Evolutionary conservation across 2,329 filamentous ascomycete species (phyloP), one percentile per base, ranked within the genome.

Genomic region (Neonectria punicea): DNA sequence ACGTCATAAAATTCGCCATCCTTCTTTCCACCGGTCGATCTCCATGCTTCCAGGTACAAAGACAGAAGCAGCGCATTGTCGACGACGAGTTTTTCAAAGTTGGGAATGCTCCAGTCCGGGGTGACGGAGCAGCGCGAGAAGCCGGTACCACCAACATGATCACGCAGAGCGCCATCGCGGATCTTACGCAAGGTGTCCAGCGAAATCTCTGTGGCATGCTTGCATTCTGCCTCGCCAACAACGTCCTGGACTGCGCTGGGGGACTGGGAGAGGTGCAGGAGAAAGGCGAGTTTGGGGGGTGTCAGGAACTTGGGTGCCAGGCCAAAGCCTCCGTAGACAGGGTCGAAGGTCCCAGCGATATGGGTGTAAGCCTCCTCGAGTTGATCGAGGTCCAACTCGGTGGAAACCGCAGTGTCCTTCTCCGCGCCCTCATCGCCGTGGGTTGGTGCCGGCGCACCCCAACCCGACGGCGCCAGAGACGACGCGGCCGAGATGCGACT

Each of bases 21-120:
- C 54, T 86, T 85, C 0, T 86, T 69, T 13, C 74, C 80, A 25
- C 80, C 78, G 25, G 73, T 77, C 13, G 90, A 80, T 14, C 93
- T 85, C 84, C 94, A 98, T 0, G 93, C 94, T 74, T 98, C 94
- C 7, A 97, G 85, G 73, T 96, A 98, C 7, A 96, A 85, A 25
- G 90, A 87, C 2, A 99, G 82, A 1, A 98, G 85, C 70, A 98
- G 91, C 0, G 93, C 91, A 74, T 99, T 97, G 75, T 98, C 96
- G 59, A 93, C 94, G 10, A 98, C 87, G 87, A 98, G 94, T 83
- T 98, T 98, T 82, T 99, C 96, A 73, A 98, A 99, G 77, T 97
- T 94, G 11, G 96, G 96, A 51, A 98, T 83, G 67, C 92, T 93
- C 96, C 96, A 99, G 79, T 98, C 93, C 14, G 89, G 84, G 0